A percentile compares a stretch with the other conserved stretches of the same genome.
phyloP scores from a whole-genome alignment of 2,329 filamentous ascomycete genomes.

The Ploettnerulaceae sp. region DNA sequence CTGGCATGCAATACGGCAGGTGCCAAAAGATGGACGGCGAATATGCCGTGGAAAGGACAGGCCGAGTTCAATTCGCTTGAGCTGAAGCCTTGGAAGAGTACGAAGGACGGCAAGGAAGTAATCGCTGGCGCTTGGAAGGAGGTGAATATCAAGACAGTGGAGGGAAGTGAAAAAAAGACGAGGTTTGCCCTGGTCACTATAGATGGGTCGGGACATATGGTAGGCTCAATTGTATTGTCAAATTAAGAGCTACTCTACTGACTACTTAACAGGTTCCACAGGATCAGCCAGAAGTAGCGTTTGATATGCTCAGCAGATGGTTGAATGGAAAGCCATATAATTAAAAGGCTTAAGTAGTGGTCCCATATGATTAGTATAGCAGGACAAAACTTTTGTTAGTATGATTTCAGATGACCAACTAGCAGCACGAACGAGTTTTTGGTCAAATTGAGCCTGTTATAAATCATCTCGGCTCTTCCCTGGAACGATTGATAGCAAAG shows the following conservation, averaged over 20 bases:
- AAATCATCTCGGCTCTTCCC: no score
- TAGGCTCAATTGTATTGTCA: conserved; percentile 18
- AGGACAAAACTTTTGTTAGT: neutral
- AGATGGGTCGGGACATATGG: conserved; percentile 40
- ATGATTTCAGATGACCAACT: neutral
- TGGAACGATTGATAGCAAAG: no score
- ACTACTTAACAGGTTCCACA: conserved; percentile 17
- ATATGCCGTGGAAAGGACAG: conserved; percentile 42
- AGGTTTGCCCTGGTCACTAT: conserved; percentile 31
- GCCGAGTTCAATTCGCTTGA: conserved; percentile 37
- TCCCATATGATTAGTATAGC: neutral
- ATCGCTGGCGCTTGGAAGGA: conserved; percentile 20
- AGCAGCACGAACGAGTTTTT: no score
- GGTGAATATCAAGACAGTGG: conserved; percentile 22
- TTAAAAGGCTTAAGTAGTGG: neutral
- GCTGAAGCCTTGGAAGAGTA: conserved; percentile 22
- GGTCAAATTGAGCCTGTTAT: no score
- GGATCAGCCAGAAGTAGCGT: conserved; percentile 24
- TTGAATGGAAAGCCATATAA: conserved; percentile 19
- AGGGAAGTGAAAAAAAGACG: conserved; percentile 22
- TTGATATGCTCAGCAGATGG: conserved; percentile 26
- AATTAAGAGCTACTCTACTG: neutral
- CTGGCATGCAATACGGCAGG: conserved; percentile 49
- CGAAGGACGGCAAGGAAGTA: conserved; percentile 13
- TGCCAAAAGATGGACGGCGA: conserved; percentile 36